Evolutionary conservation across 805 yeast species (phyloP), one percentile per base, ranked within the genome.

Genomic region (Tetrapisispora nanseiensis): DNA sequence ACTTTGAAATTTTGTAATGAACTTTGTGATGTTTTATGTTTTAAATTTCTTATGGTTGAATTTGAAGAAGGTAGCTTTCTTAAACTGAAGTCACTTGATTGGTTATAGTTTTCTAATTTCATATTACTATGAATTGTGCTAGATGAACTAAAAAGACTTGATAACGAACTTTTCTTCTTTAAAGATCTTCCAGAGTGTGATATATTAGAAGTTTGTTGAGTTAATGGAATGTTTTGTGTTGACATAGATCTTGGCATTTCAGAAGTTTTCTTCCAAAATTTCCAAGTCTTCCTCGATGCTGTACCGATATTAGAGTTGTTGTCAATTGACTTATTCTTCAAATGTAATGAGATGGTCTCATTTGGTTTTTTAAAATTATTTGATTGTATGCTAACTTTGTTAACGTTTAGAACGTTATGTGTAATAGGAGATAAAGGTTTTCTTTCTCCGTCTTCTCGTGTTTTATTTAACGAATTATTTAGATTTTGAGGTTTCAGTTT

Each of bases 21-120:
- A 7, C 59, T 51, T 33, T 60, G 64, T 2, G 66, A 61, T 2
- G 57, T 46, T 42, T 61, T 61, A 35, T 58, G 63, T 40, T 62
- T 59, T 27, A 56, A 39, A n/a, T 45, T 50, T 19, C 44, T 33
- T 2, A 52, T 37, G 6, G 58, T 51, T 32, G 54, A 39, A 44
- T 48, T 54, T 10, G 59, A 50, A 1, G 61, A 55, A 8, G 50
- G 43, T 35, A 47, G 51, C 11, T 51, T 37, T 12, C 22, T 37
- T 22, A 33, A 32, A 15, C 12, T 19, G 23, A n/a, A n/a, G 10
- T 39, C 37, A 32, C 24, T 33, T 28, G 39, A 24, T 28, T 38
- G 35, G 27, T 7, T 21, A 20, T n/a, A 13, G 27, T 23, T 16
- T 16, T 34, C 16, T 8, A 3, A 6, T 18, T 27, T 32, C 12